Conservation (phyloP, 345 rosid genomes). For the Arabis hirsuta region DNA sequence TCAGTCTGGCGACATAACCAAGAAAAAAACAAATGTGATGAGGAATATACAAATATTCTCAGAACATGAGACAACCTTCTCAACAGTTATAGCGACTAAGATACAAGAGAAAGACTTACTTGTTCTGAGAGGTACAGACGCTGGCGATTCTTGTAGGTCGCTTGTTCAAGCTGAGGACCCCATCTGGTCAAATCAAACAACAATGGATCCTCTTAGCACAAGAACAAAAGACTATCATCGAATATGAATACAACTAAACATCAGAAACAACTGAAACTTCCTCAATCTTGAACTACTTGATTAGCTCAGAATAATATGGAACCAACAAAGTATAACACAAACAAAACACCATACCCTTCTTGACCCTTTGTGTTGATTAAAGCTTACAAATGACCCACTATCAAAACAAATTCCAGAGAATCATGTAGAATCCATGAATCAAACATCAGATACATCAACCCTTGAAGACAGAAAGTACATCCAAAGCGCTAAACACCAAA, state of each 20-base stretch:
- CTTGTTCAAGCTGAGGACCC: constrained; percentile 94
- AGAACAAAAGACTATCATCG: constrained; percentile 23
- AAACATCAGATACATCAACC: constrained; percentile 10
- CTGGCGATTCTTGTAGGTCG: constrained; percentile 81
- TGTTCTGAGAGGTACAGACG: constrained; percentile 88
- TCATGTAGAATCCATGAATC: background rate
- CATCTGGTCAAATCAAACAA: constrained; percentile 53
- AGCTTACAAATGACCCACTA: background rate
- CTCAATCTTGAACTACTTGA: background rate
- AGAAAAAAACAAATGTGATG: constrained; percentile 21
- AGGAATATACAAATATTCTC: background rate
- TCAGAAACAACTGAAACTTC: background rate
- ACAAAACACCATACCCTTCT: background rate
- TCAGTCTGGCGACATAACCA: constrained; percentile 61
- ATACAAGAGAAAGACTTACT: too few species aligned
- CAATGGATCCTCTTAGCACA: constrained; percentile 13
- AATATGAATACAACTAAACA: constrained; percentile 21
- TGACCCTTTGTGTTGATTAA: background rate
- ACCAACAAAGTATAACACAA: constrained; percentile 10
- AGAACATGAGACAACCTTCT: constrained; percentile 22
- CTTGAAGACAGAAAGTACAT: background rate
- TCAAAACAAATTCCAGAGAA: constrained; percentile 1
- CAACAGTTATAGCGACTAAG: constrained; percentile 5
- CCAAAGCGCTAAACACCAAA: background rate
- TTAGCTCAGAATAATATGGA: background rate